Percentiles rank a stretch among this genome's conserved stretches.
phyloP scores from a whole-genome alignment of 2,329 filamentous ascomycete genomes.

The Aschersonia sp. region DNA sequence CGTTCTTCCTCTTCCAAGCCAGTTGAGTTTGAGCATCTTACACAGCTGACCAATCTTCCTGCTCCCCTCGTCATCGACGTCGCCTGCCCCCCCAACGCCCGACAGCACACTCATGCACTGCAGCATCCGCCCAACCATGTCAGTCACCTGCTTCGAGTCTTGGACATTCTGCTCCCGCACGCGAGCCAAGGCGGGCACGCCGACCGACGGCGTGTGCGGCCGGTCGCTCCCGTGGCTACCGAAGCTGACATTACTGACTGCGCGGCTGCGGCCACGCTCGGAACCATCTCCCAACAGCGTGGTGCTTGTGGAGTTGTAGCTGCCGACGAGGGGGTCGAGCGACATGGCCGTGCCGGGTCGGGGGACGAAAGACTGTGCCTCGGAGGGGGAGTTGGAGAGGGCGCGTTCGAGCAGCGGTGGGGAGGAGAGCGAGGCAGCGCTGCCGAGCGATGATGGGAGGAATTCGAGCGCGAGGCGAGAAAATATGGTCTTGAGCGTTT shows the following conservation, averaged over 20 bases:
- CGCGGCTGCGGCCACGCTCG: conserved; percentile 53
- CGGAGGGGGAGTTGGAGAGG: conserved; percentile 35
- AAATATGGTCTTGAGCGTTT: conserved; percentile 78
- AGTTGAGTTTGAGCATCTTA: conserved; percentile 87
- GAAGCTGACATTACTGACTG: conserved; percentile 72
- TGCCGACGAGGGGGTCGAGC: conserved; percentile 59
- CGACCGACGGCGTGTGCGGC: conserved; percentile 34
- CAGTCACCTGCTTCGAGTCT: conserved; percentile 69
- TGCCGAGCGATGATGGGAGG: conserved; percentile 37
- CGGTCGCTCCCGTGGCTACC: conserved; percentile 36
- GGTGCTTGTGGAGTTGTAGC: conserved; percentile 66
- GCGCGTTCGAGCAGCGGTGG: conserved; percentile 37
- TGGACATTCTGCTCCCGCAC: conserved; percentile 46
- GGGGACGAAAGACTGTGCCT: conserved; percentile 27
- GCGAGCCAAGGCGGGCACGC: conserved; percentile 22
- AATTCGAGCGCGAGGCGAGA: conserved; percentile 80
- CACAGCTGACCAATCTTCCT: conserved; percentile 71
- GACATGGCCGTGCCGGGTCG: conserved; percentile 64
- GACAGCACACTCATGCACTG: conserved; percentile 91
- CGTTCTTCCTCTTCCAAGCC: conserved; percentile 80
- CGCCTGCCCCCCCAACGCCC: conserved; percentile 46
- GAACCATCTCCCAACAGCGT: conserved; percentile 59
- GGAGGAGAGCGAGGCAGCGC: conserved; percentile 37
- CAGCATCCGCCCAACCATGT: conserved; percentile 88
- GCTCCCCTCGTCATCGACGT: conserved; percentile 55